A percentile compares a stretch with the other conserved stretches of the same genome.
These are phyloP conservation scores for Phytophthora cactorum DNA, from an alignment of 352 stramenopile genomes.

Conservation along the genomic window DNA sequence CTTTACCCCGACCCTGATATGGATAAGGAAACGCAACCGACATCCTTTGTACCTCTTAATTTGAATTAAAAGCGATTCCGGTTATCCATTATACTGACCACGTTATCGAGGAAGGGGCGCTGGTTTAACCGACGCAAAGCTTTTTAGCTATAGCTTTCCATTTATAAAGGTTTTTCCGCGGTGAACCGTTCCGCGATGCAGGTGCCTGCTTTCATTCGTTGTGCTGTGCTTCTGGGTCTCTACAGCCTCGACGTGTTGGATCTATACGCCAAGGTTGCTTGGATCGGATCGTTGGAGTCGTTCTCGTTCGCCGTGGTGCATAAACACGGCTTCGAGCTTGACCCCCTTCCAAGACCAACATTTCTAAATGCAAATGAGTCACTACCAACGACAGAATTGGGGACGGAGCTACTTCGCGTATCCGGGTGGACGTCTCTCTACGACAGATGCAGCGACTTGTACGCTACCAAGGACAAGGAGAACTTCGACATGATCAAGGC, in stretches of 20 bases:
- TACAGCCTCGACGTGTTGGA: conserved; percentile 47
- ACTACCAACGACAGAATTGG: conserved; percentile 10
- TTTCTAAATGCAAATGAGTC: conserved; percentile 17
- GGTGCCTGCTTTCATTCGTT: conserved; percentile 19
- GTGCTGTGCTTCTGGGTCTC: conserved; percentile 28
- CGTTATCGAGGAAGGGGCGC: too few relatives aligned
- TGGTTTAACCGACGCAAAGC: too few relatives aligned
- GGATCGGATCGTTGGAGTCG: conserved; percentile 44
- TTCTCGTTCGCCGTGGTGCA: conserved; percentile 41
- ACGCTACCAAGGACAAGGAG: conserved; percentile 26
- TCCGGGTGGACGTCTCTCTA: conserved; percentile 49
- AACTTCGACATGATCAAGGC: conserved; percentile 40
- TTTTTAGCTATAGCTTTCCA: too few relatives aligned
- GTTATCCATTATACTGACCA: too few relatives aligned
- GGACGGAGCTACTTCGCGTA: conserved; percentile 17
- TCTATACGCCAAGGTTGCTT: conserved; percentile 39
- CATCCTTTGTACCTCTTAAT: too few relatives aligned
- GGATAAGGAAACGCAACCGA: too few relatives aligned
- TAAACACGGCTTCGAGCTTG: conserved; percentile 25
- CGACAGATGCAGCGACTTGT: conserved; percentile 38
- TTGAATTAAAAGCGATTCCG: too few relatives aligned
- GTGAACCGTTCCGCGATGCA: conserved; percentile 2
- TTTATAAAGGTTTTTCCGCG: background rate
- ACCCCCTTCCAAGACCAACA: conserved; percentile 20
- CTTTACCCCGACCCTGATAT: too few relatives aligned